Evolutionary conservation across 2,329 filamentous ascomycete species (phyloP), one percentile per base, ranked within the genome.

Genomic region (Beauveria asiatica): DNA sequence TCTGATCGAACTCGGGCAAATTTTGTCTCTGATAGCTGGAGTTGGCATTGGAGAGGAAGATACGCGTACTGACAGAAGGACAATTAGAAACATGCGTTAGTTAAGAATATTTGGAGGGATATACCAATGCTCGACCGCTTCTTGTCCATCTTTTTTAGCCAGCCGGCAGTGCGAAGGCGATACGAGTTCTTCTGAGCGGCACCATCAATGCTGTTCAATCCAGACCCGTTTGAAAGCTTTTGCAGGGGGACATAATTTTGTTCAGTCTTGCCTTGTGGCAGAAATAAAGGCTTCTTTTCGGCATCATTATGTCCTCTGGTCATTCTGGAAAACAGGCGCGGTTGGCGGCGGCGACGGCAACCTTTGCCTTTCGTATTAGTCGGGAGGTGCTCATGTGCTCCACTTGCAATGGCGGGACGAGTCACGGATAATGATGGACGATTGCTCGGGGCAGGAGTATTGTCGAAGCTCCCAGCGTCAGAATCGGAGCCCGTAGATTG

Each of bases 391-490:
- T 41, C 7, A 27, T 25, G 4, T 25, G 13, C 5, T 13, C 27
- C 10, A 30, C 11, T 16, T 5, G 51, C 16, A 23, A n/a, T 2
- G 5, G 3, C 56, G 5, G 41, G 23, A 19, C 65, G 63, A 25
- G 66, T 52, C 13, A 64, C 49, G 1, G 68, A 65, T 9, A 72
- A 52, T 9, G 70, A 73, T 17, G 67, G 59, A 17, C 67, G 69
- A 30, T 62, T 59, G 51, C 72, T 74, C 9, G 69, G 68, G n/a
- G 67, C 64, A 19, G 73, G 71, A 21, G 72, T 73, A 21, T 65
- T 62, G 60, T 74, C 69, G 54, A 75, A 72, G 52, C 68, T 67
- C n/a, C 65, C 66, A 39, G 54, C 39, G 13, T 65, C 65, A 13
- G 59, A 51, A 5, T 55, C 30, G 30, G 49, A 49, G 16, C 37